A percentile compares a stretch with the other conserved stretches of the same genome.
Evolutionary conservation across 768 basidiomycete species (phyloP).

Genomic region (Pholiota microspora): DNA sequence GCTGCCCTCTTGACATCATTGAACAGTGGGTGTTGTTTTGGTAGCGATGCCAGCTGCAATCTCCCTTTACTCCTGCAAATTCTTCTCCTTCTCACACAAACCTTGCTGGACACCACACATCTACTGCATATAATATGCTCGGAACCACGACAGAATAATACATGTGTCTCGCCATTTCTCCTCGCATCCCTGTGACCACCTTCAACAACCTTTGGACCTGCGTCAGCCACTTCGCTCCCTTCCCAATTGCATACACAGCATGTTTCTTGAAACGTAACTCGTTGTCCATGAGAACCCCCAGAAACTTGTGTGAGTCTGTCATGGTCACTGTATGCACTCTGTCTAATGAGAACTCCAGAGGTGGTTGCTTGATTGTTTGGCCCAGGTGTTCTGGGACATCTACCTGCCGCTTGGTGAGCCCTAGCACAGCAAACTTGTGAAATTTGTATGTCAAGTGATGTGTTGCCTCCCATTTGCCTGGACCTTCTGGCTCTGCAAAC

Average conservation of each 20-base stretch:
- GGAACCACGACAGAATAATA: conserved; percentile 31
- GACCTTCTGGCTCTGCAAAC: too few relatives aligned
- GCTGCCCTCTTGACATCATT: not conserved
- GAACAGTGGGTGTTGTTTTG: not conserved
- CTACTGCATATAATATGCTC: too few relatives aligned
- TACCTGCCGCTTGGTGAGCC: too few relatives aligned
- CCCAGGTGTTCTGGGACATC: too few relatives aligned
- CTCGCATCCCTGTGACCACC: conserved; percentile 4
- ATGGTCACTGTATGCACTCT: too few relatives aligned
- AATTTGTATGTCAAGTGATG: too few relatives aligned
- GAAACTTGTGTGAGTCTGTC: conserved; percentile 1
- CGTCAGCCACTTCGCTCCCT: conserved; percentile 19
- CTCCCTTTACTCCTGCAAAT: conserved; percentile 1
- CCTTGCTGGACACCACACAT: conserved; percentile 21
- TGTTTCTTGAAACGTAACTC: conserved; percentile 8
- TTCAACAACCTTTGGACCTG: conserved; percentile 21
- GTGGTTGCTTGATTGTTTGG: too few relatives aligned
- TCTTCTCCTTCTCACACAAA: not conserved
- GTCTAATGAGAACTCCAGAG: too few relatives aligned
- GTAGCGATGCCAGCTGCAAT: not conserved
- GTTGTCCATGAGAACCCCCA: conserved; percentile 4
- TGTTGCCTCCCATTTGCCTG: not conserved
- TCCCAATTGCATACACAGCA: too few relatives aligned
- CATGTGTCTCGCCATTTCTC: too few relatives aligned
- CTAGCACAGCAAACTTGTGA: too few relatives aligned